Percentiles rank a stretch among this genome's conserved stretches.
These are phyloP conservation scores for Ceratobasidium sp. DNA, from an alignment of 1,284 basidiomycete species.

Conservation along the genomic window DNA sequence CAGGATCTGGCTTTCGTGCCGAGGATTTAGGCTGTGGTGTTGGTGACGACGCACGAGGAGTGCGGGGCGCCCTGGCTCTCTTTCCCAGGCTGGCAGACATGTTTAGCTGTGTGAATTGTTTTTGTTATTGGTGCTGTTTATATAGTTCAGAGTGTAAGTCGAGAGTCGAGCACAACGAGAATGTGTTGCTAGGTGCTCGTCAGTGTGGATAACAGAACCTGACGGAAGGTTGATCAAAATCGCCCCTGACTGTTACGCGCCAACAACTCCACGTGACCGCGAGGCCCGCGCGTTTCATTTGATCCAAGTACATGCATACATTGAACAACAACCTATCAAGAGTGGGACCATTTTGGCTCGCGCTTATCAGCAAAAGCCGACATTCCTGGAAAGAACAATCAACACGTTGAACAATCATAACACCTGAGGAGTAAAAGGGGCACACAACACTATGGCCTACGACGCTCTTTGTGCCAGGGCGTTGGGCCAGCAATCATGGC, in stretches of 20 bases:
- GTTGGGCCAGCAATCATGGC: background rate
- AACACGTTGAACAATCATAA: background rate
- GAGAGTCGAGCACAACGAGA: background rate
- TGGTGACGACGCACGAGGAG: conserved; percentile 6
- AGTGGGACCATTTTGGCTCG: conserved; percentile 78
- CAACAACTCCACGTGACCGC: conserved; percentile 22
- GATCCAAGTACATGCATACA: background rate
- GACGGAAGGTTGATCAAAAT: conserved; percentile 6
- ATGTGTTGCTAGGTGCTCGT: background rate
- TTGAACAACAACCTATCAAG: no score
- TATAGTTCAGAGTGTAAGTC: conserved; percentile 1
- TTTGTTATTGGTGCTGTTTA: conserved; percentile 1
- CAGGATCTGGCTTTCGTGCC: conserved; percentile 1
- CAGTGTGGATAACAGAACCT: background rate
- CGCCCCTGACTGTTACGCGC: background rate
- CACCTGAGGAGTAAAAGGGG: background rate
- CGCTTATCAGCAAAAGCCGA: conserved; percentile 96
- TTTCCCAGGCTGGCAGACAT: conserved; percentile 31
- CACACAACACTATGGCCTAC: conserved; percentile 11
- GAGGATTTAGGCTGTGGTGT: background rate
- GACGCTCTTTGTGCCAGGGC: background rate
- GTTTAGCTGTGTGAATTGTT: background rate
- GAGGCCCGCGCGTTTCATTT: background rate
- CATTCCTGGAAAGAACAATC: conserved; percentile 68
- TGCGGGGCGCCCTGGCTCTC: conserved; percentile 10